Base-by-base conservation (phyloP, 345 rosid genomes). In the Gossypium mustelinum region DNA sequence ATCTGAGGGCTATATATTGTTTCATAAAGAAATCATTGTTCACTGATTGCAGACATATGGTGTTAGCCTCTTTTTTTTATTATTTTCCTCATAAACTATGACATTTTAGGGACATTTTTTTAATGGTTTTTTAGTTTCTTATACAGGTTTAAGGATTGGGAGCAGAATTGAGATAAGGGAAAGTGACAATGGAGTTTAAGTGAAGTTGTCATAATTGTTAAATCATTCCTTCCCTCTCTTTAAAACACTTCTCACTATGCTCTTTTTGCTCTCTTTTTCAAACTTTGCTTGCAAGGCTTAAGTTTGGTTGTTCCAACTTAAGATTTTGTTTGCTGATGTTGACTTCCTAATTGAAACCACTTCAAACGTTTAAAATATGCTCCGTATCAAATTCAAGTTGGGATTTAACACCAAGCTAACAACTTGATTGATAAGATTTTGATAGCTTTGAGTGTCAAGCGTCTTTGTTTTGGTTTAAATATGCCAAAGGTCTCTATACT, bases 261-360 rank as follows among this genome's bases (percentile, higher is more conserved):
- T 41, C 16, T 20, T 24, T 25, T 25, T 12, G 20, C 11, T 22
- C 3, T 18, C 7, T 13, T 22, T 60, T 25, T 25, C 17, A 72
- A 60, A 54, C 85, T 84, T 87, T 81, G 75, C 76, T 81, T 56
- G 45, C 58, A 82, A 82, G 84, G 74, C 66, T 68, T 54, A 24
- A 20, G 22, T 9, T 6, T 60, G 90, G 85, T 89, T 76, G 88
- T 63, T 85, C 78, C 75, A 81, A 39, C 81, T 56, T 58, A 64
- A 61, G 44, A 29, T 17, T 69, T 69, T 10, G 25, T 69, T 61
- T 47, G 27, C 11, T 67, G 89, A 80, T 75, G 76, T 65, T 45
- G 80, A 70, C 70, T 59, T 16, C 48, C 69, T 0, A 44, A 74
- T 84, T 81, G 74, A 73, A 82, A 14, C 10, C 50, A 11, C 14